phyloP scores from a whole-genome alignment of 495 filamentous ascomycete genomes.

The Neurospora cerealis region DNA sequence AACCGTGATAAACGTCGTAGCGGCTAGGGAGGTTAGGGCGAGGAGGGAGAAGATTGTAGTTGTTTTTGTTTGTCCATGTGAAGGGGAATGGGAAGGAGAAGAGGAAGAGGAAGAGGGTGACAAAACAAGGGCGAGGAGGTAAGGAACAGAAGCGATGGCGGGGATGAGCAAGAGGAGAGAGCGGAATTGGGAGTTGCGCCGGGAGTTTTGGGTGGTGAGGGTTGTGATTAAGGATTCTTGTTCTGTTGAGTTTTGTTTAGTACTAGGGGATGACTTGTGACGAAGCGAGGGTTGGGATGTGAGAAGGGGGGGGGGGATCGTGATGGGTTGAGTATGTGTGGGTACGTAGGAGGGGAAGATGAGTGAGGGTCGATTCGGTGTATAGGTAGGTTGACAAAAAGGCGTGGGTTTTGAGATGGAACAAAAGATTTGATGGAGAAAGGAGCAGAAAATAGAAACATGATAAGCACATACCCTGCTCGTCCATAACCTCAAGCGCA shows the following conservation, averaged over 20 bases:
- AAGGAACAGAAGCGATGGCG: slow-evolving; percentile 38
- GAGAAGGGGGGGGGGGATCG: neutral
- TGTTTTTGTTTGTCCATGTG: slow-evolving; percentile 22
- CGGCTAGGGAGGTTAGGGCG: slow-evolving; percentile 46
- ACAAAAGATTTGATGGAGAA: too few species aligned
- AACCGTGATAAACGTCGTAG: slow-evolving; percentile 44
- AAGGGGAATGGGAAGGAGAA: neutral
- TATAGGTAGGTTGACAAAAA: slow-evolving; percentile 43
- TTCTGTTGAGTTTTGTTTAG: slow-evolving; percentile 29
- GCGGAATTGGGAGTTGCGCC: slow-evolving; percentile 49
- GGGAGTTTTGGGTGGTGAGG: slow-evolving; percentile 46
- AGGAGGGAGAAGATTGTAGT: slow-evolving; percentile 40
- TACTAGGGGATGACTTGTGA: neutral
- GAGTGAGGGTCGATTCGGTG: slow-evolving; percentile 32
- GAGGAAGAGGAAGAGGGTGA: slow-evolving; percentile 1
- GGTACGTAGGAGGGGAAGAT: too few species aligned
- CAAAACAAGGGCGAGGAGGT: slow-evolving; percentile 39
- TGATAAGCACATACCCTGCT: slow-evolving; percentile 40
- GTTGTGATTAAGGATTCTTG: slow-evolving; percentile 59
- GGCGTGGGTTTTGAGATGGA: too few species aligned
- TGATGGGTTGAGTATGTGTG: too few species aligned
- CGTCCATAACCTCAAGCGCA: slow-evolving; percentile 48
- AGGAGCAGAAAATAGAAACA: neutral
- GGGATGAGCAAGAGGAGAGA: slow-evolving; percentile 49
- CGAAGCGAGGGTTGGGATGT: neutral